A percentile compares a stretch with the other conserved stretches of the same genome.
These are phyloP conservation scores for Odonthalia washingtoniensis DNA, from an alignment of 31 red algal genomes.

Conservation along the genomic window DNA sequence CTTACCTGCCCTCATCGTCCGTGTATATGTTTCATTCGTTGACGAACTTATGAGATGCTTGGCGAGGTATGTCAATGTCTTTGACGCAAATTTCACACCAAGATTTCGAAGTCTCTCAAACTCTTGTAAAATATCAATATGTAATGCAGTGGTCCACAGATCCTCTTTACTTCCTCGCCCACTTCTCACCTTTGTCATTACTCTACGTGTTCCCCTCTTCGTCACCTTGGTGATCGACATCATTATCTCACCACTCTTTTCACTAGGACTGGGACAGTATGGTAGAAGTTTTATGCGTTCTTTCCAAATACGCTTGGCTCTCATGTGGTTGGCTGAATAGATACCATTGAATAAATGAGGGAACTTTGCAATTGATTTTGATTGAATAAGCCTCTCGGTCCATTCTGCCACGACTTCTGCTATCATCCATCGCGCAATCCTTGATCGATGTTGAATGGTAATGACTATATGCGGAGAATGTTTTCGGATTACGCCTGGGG, in stretches of 20 bases:
- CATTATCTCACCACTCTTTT: too few species aligned
- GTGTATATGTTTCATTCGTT: not conserved
- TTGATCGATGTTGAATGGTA: not conserved
- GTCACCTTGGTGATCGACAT: too few species aligned
- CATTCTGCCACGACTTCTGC: not conserved
- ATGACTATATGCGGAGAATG: not conserved
- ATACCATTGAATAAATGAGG: not conserved
- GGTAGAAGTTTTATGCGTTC: not conserved
- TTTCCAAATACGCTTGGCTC: not conserved
- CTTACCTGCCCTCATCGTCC: not conserved
- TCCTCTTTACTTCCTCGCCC: not conserved
- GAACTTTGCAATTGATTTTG: not conserved
- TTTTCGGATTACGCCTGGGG: not conserved
- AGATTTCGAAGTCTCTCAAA: constrained; percentile 37
- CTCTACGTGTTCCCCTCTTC: not conserved
- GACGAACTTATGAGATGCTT: not conserved
- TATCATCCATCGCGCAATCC: not conserved
- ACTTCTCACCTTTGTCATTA: not conserved
- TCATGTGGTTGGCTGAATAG: not conserved
- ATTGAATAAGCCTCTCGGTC: not conserved
- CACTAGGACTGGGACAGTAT: too few species aligned
- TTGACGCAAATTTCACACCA: constrained; percentile 25
- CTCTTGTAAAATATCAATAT: constrained; percentile 6
- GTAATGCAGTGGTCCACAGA: not conserved
- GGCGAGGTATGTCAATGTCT: not conserved